Percentiles rank a stretch among this genome's conserved stretches.
phyloP scores from a whole-genome alignment of 2,329 filamentous ascomycete species.

The Incumbomyces delicatus region DNA sequence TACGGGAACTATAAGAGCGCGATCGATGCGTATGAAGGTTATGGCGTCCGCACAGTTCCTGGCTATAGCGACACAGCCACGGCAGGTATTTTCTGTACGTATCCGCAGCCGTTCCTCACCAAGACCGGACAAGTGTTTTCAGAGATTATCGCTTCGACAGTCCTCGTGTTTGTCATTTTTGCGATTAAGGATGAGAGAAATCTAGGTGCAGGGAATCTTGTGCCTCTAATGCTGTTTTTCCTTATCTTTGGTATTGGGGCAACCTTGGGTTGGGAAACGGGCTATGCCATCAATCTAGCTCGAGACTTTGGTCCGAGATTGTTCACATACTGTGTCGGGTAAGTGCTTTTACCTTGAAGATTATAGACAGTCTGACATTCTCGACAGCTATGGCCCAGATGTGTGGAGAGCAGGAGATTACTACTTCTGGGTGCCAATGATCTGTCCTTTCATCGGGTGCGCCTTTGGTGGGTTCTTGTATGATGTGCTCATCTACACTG shows the following conservation, averaged over 20 bases:
- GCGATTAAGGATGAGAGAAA: slow-evolving; percentile 46
- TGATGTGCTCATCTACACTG: slow-evolving; percentile 53
- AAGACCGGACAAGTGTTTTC: slow-evolving; percentile 54
- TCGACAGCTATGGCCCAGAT: not conserved
- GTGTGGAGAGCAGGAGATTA: slow-evolving; percentile 44
- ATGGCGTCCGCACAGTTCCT: slow-evolving; percentile 49
- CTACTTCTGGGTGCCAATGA: slow-evolving; percentile 62
- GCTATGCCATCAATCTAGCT: slow-evolving; percentile 58
- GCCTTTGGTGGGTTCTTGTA: slow-evolving; percentile 52
- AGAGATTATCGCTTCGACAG: slow-evolving; percentile 52
- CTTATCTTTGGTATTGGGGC: slow-evolving; percentile 59
- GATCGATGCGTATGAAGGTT: slow-evolving; percentile 49
- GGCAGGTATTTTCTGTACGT: slow-evolving; percentile 58
- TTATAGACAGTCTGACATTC: not conserved
- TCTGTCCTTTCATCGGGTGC: slow-evolving; percentile 52
- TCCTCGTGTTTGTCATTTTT: slow-evolving; percentile 58
- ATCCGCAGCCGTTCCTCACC: slow-evolving; percentile 53
- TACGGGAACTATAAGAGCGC: slow-evolving; percentile 49
- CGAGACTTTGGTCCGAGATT: slow-evolving; percentile 56
- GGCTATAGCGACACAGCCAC: slow-evolving; percentile 44
- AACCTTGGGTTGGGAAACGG: slow-evolving; percentile 59
- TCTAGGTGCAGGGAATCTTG: slow-evolving; percentile 43
- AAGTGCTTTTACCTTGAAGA: not conserved
- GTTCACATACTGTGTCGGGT: slow-evolving; percentile 50
- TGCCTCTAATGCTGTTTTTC: slow-evolving; percentile 53